Base-by-base conservation (phyloP, 306 rosid genomes). In the Casuarina equisetifolia region DNA sequence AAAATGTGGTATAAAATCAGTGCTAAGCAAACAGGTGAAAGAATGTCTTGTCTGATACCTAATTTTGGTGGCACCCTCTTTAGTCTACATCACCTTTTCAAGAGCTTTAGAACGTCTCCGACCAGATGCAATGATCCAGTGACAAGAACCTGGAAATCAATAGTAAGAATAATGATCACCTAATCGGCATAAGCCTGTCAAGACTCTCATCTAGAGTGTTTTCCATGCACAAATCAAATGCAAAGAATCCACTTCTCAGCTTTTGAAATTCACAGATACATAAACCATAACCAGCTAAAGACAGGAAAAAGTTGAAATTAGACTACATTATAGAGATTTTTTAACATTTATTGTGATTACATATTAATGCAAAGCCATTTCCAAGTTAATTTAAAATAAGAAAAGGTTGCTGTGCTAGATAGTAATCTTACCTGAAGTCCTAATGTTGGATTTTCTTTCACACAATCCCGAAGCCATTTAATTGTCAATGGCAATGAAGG, bases 401-500 rank as follows among this genome's bases (percentile, higher is more conserved):
- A 66, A 40, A 32, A 17, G 35, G 12, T n/a, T 66, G 35, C 12
- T 7, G 8, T 42, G 16, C 13, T 43, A 62, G 68, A 62, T 35
- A 32, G 67, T 64, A 50, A 53, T 53, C 69, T 52, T 72, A 87
- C 91, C 85, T 85, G 95, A 80, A 92, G 73, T 76, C 90, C 78
- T 61, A 89, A 44, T 20, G 93, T 81, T 8, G 95, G 97, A 82
- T 90, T 81, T 76, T 75, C 83, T 84, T 82, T 87, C 67, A 81
- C 95, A 69, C 85, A 87, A 79, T 90, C 91, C 84, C 91, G 84
- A 69, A 92, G 82, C 95, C 89, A 88, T 73, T 82, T 87, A 58
- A 92, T 85, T 39, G 97, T 81, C 74, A 88, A 79, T 72, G 97
- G 97, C 80, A 92, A 79, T 1, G 95, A 90, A 79, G 93, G 93